Evolutionary conservation across 2,329 filamentous ascomycete species (phyloP), one percentile per base, ranked within the genome.

Genomic region (Claviceps africana): DNA sequence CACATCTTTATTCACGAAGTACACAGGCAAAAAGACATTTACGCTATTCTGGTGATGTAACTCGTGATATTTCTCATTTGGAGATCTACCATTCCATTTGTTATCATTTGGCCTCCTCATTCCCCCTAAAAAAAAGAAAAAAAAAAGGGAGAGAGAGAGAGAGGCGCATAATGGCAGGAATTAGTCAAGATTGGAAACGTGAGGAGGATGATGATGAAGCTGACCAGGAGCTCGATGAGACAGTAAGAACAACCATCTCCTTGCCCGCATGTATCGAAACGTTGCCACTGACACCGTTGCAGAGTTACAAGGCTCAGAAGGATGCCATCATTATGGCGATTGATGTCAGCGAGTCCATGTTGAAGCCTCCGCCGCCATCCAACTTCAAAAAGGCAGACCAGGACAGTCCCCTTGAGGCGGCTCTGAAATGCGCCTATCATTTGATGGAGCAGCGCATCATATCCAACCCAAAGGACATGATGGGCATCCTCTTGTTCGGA

Each of bases 371-470:
- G 22, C 77, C 81, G 2, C 70, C 75, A 2, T 76, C 76, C 7
- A 75, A 79, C 55, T 78, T 82, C 49, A 95, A 87, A 69, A 91
- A 89, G 65, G 79, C 82, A 44, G 85, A 87, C 57, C 81, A 75
- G 53, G 87, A 91, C 61, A 90, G 86, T 45, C 82, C 91, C 4
- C 76, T 88, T 1, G 77, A 84, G 50, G 90, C 91, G 17, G 90
- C 93, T 4, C 70, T 98, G 48, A 95, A 95, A 74, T 96, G 88
- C 61, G 93, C 91, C 53, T 95, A 95, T 62, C 82, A 88, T 62
- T 75, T 98, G 51, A 96, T 98, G 88, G 88, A 97, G 70, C 91
- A 97, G 70, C 88, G 93, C 60, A 97, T 98, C 67, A 97, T 98
- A 60, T 91, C 91, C 3, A 91, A 90, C 56, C 93, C 93, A 1